Base-by-base conservation (phyloP, 1,284 basidiomycete species). In the Inonotus hispidus region DNA sequence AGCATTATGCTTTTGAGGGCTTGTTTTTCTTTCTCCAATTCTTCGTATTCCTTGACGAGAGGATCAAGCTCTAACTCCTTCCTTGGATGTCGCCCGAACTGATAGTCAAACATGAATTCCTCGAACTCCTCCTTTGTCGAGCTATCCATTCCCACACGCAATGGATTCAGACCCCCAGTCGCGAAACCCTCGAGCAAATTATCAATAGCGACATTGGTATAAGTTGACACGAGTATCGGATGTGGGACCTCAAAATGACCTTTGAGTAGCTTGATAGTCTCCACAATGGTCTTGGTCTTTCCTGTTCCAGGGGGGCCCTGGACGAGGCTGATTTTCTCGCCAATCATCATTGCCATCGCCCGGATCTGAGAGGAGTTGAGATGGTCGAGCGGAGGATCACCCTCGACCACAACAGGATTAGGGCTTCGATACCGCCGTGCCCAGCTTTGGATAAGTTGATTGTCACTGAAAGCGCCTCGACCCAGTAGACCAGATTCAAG, bases 281-380 rank as follows among this genome's bases (percentile, higher is more conserved):
- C 88, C 35, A 95, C 87, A 55, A 98, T 93, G 0, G 95, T 96
- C 68, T 89, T 87, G 1, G 94, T 96, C 74, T 98, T 98, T 52
- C 95, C 93, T 0, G 95, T 98, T n/a, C 95, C 95, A 5, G 95
- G 95, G 23, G 95, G 95, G 88, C 95, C 95, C 75, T 97, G 95
- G 21, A 97, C 84, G 23, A 97, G 77, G 69, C 88, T 90, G 39
- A 93, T 73, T 35, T 85, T 77, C 66, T 93, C 82, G 5, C 85
- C 83, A 49, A 97, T 79, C 90, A 96, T 95, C 75, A 86, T 82
- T 1, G 93, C 94, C 53, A 95, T 84, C 0, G 95, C 95, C 59
- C 84, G 78, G 58, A 83, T 80, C 72, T 98, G 94, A n/a, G 87
- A 89, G 10, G 73, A 69, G 69, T 96, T 97, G 65, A 97, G 72